Base-by-base conservation (phyloP, 2,329 filamentous ascomycete genomes). In the Penicillium sp. region DNA sequence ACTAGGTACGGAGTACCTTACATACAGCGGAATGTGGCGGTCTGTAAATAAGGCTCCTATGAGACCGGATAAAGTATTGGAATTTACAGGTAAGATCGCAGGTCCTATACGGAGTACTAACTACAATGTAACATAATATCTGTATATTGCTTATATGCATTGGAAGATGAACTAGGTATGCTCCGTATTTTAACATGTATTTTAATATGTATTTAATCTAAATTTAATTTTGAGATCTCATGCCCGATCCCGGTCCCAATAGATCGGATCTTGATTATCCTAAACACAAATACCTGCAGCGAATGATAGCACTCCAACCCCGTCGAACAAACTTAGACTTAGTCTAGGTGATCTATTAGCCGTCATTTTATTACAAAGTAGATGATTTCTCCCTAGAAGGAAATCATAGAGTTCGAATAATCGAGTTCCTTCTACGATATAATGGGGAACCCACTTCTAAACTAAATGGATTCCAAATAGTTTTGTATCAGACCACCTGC, bases 191-290 rank as follows among this genome's bases (percentile, higher is more conserved):
- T 27, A 44, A n/a, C n/a, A 3, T 27, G 25, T 27, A 45, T 45
- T 36, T n/a, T 27, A 44, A n/a, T 27, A 3, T 27, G 25, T 27
- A 45, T 45, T 36, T 36, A 33, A 35, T 45, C 50, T 44, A n/a
- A 33, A 19, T 44, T 10, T 47, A 19, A 50, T 29, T n/a, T n/a
- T 31, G 23, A 25, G 53, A 53, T 57, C 49, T 29, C 49, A 53
- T 49, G 9, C 13, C 42, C 31, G 36, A 27, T 47, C 49, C 42
- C 42, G 49, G 47, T 53, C 53, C 21, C n/a, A 23, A 35, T 10
- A 51, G 47, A 56, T 56, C 53, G n/a, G 55, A 57, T 53, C 49
- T 57, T 57, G 17, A 49, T 49, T 19, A 15, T n/a, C 25, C 25
- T 17, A 21, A 52, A 52, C 17, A 56, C 54, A 45, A 53, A 56